These are phyloP conservation scores for Hyparrhenia diplandra DNA, from an alignment of 176 grass and related monocot species.

Conservation along the genomic window DNA sequence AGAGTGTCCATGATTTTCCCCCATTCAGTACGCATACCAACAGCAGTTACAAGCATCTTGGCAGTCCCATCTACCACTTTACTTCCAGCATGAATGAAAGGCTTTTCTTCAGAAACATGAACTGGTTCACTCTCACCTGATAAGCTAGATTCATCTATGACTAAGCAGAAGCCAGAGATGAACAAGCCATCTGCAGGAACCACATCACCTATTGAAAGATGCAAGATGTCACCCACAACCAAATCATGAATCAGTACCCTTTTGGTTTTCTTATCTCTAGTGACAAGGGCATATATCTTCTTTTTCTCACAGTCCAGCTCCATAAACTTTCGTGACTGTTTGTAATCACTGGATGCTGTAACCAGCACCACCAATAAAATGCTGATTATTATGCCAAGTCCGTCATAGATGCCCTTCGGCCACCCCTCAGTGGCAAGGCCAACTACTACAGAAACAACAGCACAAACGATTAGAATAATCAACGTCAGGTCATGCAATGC, in stretches of 20 bases:
- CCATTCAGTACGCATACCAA: slow-evolving; percentile 88
- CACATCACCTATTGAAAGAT: slow-evolving; percentile 80
- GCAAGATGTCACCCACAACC: slow-evolving; percentile 87
- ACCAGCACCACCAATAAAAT: slow-evolving; percentile 88
- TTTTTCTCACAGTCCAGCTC: slow-evolving; percentile 85
- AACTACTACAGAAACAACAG: slow-evolving; percentile 65
- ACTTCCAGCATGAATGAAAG: slow-evolving; percentile 76
- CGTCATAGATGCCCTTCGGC: slow-evolving; percentile 87
- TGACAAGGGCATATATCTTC: slow-evolving; percentile 70
- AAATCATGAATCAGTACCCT: slow-evolving; percentile 70
- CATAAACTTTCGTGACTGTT: slow-evolving; percentile 77
- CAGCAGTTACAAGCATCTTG: slow-evolving; percentile 73
- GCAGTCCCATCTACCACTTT: slow-evolving; percentile 79
- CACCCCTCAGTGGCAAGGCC: slow-evolving; percentile 78
- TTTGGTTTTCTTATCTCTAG: slow-evolving; percentile 58
- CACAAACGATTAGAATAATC: slow-evolving; percentile 72
- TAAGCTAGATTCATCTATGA: slow-evolving; percentile 86
- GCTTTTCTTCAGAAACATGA: slow-evolving; percentile 54
- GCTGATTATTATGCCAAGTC: slow-evolving; percentile 77
- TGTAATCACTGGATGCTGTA: slow-evolving; percentile 85
- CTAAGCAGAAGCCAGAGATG: slow-evolving; percentile 64
- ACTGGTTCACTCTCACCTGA: slow-evolving; percentile 81
- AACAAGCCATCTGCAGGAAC: slow-evolving; percentile 89
- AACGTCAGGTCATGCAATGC: slow-evolving; percentile 83
- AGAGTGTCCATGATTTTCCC: slow-evolving; percentile 75